phyloP scores from a whole-genome alignment of 768 basidiomycete species.

The Kwoniella heveanensis region DNA sequence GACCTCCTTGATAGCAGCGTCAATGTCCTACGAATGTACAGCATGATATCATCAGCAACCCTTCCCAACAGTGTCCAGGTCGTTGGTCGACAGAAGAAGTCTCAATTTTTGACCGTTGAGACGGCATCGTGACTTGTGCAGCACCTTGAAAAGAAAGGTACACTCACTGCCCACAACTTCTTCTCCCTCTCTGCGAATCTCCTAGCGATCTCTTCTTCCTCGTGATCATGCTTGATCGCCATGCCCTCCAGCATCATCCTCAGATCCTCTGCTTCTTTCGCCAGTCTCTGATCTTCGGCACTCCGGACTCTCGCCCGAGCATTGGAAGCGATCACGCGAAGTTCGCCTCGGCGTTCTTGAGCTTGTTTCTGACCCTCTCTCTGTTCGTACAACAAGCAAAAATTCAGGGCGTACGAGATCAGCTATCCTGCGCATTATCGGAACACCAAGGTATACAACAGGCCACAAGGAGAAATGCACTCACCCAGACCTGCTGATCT shows the following conservation, averaged over 20 bases:
- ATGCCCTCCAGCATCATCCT: conserved; percentile 41
- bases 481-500: conserved; percentile 43
- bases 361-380: conserved; percentile 34
- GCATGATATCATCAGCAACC: neutral
- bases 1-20: conserved; percentile 35
- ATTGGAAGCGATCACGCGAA: conserved; percentile 35
- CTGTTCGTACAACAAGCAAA: conserved; percentile 8
- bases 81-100: too few relatives aligned
- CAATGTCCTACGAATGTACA: conserved; percentile 33
- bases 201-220: conserved; percentile 70
- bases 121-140: too few relatives aligned
- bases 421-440: too few relatives aligned
- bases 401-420: neutral
- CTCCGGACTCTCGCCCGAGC: conserved; percentile 29
- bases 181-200: conserved; percentile 75
- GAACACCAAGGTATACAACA: too few relatives aligned
- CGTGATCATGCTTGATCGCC: conserved; percentile 58
- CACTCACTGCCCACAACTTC: conserved; percentile 58
- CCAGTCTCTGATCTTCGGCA: conserved; percentile 22
- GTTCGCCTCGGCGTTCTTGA: conserved; percentile 25
- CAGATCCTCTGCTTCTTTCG: conserved; percentile 46
- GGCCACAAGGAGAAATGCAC: conserved; percentile 4
- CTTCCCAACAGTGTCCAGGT: too few relatives aligned
- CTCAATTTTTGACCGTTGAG: too few relatives aligned
- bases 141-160: neutral